Conservation (phyloP, 805 yeast species). For the Myxozyma mucilagina region DNA sequence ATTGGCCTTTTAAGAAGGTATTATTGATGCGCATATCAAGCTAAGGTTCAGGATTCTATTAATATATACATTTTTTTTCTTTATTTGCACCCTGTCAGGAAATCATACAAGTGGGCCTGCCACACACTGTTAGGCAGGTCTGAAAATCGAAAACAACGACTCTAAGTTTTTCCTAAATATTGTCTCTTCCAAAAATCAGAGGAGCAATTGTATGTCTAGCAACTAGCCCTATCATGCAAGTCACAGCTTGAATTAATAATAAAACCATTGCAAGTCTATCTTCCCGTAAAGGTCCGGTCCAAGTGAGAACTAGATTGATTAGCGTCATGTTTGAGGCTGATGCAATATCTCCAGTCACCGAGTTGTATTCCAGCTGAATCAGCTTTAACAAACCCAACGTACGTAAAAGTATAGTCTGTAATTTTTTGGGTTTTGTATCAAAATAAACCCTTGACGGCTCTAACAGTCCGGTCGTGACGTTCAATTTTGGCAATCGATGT, state of each 20-base stretch:
- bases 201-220: slow-evolving; percentile 89
- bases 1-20: too few species aligned
- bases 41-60: too few species aligned
- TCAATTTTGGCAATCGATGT: slow-evolving; percentile 84
- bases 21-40: too few species aligned
- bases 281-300: slow-evolving; percentile 90
- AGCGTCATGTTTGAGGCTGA: slow-evolving; percentile 80
- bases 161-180: slow-evolving; percentile 39
- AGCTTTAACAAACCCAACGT: slow-evolving; percentile 53
- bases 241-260: slow-evolving; percentile 53
- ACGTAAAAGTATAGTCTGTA: slow-evolving; percentile 42
- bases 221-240: slow-evolving; percentile 54
- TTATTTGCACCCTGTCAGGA: too few species aligned
- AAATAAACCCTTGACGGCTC: slow-evolving; percentile 59
- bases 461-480: slow-evolving; percentile 65
- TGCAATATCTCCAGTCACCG: slow-evolving; percentile 38
- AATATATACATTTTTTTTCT: too few species aligned
- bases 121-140: neutral
- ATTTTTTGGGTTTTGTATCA: slow-evolving; percentile 30
- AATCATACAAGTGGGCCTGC: neutral
- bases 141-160: neutral
- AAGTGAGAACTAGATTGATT: slow-evolving; percentile 76
- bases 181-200: slow-evolving; percentile 85
- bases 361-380: slow-evolving; percentile 46
- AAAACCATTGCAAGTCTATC: slow-evolving; percentile 66